Evolutionary conservation across 1,284 basidiomycete genomes (phyloP), one percentile per base, ranked within the genome.

Genomic region (Rhodotorula sp.): DNA sequence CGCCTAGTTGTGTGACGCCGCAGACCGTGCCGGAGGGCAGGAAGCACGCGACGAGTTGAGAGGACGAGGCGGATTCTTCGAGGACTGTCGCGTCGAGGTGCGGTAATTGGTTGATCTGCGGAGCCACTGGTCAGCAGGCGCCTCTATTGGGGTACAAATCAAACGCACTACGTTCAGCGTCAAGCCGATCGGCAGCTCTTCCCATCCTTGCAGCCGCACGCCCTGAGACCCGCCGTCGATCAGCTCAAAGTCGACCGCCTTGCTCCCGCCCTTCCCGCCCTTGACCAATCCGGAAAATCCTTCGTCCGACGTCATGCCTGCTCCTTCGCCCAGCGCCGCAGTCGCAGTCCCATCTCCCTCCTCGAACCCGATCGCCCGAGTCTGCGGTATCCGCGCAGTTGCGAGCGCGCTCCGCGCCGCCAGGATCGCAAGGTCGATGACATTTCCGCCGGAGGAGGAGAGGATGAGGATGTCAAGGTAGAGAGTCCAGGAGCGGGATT

Each of bases 221-320:
- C 71, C 73, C 8, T 51, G 40, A 37, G 65, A 71, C 31, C 67
- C 67, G 11, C 62, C 71, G 24, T 73, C 73, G 11, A 75, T 59
- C 3, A 75, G 52, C 53, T 75, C 73, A 47, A 72, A 75, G 58
- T 75, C 73, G 24, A 72, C 71, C 20, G 69, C 73, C n/a, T 70
- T 68, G 28, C 46, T 52, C 0, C 73, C 73, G 2, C 53, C 71
- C 62, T 73, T 75, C 9, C 73, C 73, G n/a, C 73, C 73, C 59
- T 75, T 75, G 48, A 75, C 73, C 16, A 75, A 30, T 4, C 73
- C 71, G 28, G 59, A 59, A 52, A 75, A 69, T 2, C 73, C 73
- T 10, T 59, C 63, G 16, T 73, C 71, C 20, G 67, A 55, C 5
- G 62, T 66, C 40, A 63, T 58, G 3, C 51, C 37, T 0, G 30